phyloP scores from a whole-genome alignment of 2,329 filamentous ascomycete species.

The Penicillium sp. region DNA sequence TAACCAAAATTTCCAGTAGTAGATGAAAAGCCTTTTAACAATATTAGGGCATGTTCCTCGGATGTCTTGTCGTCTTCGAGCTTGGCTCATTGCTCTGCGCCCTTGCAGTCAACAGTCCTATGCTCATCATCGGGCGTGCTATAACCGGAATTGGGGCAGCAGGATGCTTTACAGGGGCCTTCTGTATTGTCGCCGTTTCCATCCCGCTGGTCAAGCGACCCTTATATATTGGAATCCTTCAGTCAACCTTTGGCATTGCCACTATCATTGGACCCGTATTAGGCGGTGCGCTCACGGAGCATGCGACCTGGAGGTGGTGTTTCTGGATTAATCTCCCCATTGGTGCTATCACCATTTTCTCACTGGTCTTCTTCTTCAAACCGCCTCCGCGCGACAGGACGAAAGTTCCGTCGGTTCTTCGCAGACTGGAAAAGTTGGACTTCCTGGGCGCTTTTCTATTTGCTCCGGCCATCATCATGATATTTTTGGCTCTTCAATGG shows the following conservation, averaged over 20 bases:
- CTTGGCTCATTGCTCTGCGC: background rate
- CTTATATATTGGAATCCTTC: background rate
- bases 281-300: background rate
- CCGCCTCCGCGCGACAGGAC: background rate
- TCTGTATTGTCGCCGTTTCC: background rate
- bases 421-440: background rate
- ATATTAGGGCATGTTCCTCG: background rate
- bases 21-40: background rate
- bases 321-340: background rate
- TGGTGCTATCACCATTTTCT: background rate
- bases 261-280: background rate
- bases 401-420: background rate
- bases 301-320: background rate
- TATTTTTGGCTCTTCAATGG: background rate
- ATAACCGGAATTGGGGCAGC: background rate
- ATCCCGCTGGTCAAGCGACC: background rate
- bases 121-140: background rate
- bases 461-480: background rate
- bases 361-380: background rate
- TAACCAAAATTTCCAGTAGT: fast-evolving
- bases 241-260: background rate
- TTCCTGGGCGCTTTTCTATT: background rate
- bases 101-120: background rate
- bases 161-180: background rate
- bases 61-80: background rate